Conservation (phyloP, 495 filamentous ascomycete species). For the Pseudoneurospora amorphoporcata region DNA sequence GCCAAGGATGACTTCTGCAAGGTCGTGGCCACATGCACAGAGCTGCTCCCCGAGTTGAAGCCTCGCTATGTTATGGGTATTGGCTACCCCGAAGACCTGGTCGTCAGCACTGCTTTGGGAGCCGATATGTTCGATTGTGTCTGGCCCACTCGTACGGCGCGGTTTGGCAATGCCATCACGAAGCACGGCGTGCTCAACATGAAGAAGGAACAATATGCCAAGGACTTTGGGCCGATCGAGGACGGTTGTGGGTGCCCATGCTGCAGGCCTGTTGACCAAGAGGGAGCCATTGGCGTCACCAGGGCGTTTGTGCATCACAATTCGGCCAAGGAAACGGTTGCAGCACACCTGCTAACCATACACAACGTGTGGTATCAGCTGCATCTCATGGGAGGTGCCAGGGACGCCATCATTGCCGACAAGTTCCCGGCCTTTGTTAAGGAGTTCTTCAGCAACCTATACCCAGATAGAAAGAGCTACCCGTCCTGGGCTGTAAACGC, state of each 20-base stretch:
- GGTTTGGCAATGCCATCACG: constrained; percentile 91
- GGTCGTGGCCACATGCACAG: constrained; percentile 77
- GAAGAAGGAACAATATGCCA: constrained; percentile 59
- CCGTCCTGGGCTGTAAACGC: constrained; percentile 81
- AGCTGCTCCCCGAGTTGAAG: constrained; percentile 74
- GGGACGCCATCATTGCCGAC: constrained; percentile 75
- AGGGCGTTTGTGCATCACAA: constrained; percentile 86
- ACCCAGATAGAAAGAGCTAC: constrained; percentile 55
- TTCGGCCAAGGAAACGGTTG: constrained; percentile 87
- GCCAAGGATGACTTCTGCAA: constrained; percentile 47
- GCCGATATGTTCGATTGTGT: constrained; percentile 99
- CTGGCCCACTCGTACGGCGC: constrained; percentile 93
- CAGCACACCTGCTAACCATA: constrained; percentile 86
- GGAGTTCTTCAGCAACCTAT: constrained; percentile 63
- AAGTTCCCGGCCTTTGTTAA: constrained; percentile 68
- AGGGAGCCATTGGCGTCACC: constrained; percentile 73
- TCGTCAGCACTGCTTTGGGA: constrained; percentile 84
- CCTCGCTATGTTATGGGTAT: constrained; percentile 98
- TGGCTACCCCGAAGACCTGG: constrained; percentile 88
- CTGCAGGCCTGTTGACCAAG: constrained; percentile 52
- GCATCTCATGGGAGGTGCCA: constrained; percentile 61
- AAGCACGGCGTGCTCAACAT: constrained; percentile 72
- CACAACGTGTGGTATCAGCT: constrained; percentile 93
- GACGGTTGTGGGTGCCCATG: constrained; percentile 68
- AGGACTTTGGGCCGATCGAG: constrained; percentile 77